Evolutionary conservation across 441 rosid genomes (phyloP), one percentile per base, ranked within the genome.

Genomic region (Sinapis alba): DNA sequence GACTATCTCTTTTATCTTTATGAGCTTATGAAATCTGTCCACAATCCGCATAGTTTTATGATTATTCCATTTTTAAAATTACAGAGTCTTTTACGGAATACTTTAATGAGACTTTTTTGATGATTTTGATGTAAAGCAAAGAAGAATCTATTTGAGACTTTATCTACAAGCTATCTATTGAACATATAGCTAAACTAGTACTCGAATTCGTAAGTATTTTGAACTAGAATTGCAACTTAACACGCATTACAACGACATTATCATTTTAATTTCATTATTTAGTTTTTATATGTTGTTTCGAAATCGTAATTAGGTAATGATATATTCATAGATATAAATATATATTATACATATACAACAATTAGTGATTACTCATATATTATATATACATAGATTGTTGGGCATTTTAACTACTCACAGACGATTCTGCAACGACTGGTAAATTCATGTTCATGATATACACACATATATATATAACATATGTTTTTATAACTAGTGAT

Each of bases 51-150:
- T 68, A 78, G 78, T 68, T 73, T 59, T 73, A 26, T 73, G 47
- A 63, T 56, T 62, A 78, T 78, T 78, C 75, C 74, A 19, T 41
- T 68, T 78, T 72, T 4, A 1, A 62, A 78, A 67, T 59, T 65
- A 38, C 32, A 72, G 73, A 11, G 26, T 78, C 81, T 68, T 78
- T 72, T 72, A 68, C 62, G 74, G 70, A 68, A 62, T 78, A 73
- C 74, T 73, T 73, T 78, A 78, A 34, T 78, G 69, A 73, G 65
- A 41, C 74, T 68, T 78, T 45, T 78, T 78, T 77, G 64, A 78
- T 78, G 78, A 78, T 78, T 78, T 78, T 73, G 75, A 78, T 78
- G 75, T 78, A 78, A 78, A 78, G 81, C 75, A 78, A 47, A 59
- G 66, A 32, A 54, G 78, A 78, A 78, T 73, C 65, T 78, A 7